Percentiles rank a stretch among this genome's conserved stretches.
Evolutionary conservation across 805 yeast species (phyloP).

Genomic region (Yarrowia sp.): DNA sequence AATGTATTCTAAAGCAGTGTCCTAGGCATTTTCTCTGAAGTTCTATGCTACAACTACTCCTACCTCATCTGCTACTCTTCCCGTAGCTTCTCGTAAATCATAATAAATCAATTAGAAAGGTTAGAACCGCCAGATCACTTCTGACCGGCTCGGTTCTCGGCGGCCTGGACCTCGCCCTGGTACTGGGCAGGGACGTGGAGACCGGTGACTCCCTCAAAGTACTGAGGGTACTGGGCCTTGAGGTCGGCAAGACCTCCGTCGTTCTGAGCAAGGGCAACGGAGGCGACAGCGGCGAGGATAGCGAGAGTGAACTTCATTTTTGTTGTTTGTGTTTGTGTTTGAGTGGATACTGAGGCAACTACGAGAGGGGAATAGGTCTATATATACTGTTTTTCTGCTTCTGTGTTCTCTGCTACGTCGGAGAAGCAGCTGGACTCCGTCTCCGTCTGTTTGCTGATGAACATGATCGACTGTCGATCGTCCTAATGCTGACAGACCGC

Average conservation of each 20-base stretch:
- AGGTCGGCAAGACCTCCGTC: slow-evolving; percentile 9
- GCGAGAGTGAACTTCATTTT: slow-evolving; percentile 18
- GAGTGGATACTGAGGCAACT: neutral
- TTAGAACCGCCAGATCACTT: neutral
- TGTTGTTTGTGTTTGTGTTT: neutral
- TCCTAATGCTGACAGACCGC: neutral
- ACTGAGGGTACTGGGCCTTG: slow-evolving; percentile 17
- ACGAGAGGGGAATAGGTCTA: neutral
- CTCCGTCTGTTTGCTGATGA: neutral
- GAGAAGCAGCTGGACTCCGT: too few species aligned
- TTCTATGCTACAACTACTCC: too few species aligned
- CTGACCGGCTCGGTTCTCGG: neutral
- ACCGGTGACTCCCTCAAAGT: slow-evolving; percentile 4
- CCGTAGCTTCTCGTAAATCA: too few species aligned
- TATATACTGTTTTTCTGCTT: neutral
- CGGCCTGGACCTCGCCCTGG: neutral
- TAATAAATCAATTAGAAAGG: too few species aligned
- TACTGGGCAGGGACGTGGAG: slow-evolving; percentile 1
- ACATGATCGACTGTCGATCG: neutral
- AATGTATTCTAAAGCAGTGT: too few species aligned
- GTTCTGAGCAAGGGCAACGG: neutral
- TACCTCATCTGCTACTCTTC: too few species aligned
- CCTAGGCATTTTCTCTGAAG: too few species aligned
- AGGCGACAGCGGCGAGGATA: neutral
- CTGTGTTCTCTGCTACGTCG: too few species aligned